Evolutionary conservation across 2,329 filamentous ascomycete genomes (phyloP), one percentile per base, ranked within the genome.

Genomic region (Phaeomoniella chlamydospora): DNA sequence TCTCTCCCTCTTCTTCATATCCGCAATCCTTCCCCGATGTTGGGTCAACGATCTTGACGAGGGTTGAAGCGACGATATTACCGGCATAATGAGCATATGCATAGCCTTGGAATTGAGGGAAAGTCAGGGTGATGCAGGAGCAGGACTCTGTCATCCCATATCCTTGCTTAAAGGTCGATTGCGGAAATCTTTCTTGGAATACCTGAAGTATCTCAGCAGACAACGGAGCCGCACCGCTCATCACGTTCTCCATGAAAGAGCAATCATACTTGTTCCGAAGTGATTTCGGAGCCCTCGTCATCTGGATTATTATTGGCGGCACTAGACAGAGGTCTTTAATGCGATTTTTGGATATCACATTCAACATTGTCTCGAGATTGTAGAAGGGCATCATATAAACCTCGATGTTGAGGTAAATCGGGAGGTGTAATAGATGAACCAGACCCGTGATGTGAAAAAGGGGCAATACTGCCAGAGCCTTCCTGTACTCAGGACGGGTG

Each of bases 71-170:
- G 10, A 72, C 66, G 11, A 77, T 59, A 65, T 43, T 47, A 33
- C 46, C 46, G 2, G 46, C 46, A 12, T 41, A 39, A 34, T 31
- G 72, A 62, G 66, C 73, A 42, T 77, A 72, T 33, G 67, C 63
- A 55, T 70, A 80, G 10, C 59, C 59, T 40, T 70, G 72, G 33
- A 66, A 63, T 1, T 64, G 59, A 0, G 67, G 67, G 3, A 74
- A 70, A 37, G 78, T 74, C 0, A 69, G 64, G 0, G 73, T 77
- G 41, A 80, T 74, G 43, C 72, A 77, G 2, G 61, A 65, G 49
- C 72, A 79, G 1, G 64, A 70, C 50, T 79, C 76, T 0, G 76
- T 80, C 74, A 80, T 79, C 17, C 76, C 76, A 45, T 78, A 80
- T 2, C 72, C 74, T 47, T 78, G 74, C 45, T 73, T 73, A 52